Evolutionary conservation across 1,284 basidiomycete genomes (phyloP).

Genomic region (Waitea zeae): DNA sequence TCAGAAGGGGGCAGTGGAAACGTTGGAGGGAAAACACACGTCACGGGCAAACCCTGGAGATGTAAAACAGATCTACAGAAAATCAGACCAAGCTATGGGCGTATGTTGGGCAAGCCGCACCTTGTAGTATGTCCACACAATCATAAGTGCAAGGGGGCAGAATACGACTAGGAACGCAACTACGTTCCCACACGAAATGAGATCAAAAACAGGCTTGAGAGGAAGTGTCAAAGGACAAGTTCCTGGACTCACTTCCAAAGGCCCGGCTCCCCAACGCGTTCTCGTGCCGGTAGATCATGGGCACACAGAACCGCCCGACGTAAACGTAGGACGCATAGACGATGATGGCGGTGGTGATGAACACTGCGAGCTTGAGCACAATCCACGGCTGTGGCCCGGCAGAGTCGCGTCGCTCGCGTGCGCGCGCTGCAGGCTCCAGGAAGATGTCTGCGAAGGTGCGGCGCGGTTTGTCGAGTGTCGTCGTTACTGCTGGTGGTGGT

Average conservation of each 20-base stretch:
- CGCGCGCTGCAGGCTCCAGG: no score
- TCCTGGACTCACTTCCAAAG: constrained; percentile 35
- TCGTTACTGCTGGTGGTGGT: no score
- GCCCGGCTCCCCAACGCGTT: constrained; percentile 24
- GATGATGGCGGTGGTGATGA: constrained; percentile 32
- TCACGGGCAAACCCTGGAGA: constrained; percentile 54
- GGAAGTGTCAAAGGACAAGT: no score
- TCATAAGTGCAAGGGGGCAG: constrained; percentile 44
- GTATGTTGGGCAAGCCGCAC: no score
- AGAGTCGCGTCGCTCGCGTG: background rate
- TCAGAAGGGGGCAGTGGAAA: no score
- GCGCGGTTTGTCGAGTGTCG: no score
- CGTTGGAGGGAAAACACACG: constrained; percentile 17
- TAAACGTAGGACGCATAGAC: constrained; percentile 56
- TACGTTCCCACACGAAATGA: constrained; percentile 11
- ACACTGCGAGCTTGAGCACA: constrained; percentile 38
- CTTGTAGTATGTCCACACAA: constrained; percentile 54
- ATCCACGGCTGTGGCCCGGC: constrained; percentile 33
- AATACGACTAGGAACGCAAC: constrained; percentile 44
- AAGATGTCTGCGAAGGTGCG: no score
- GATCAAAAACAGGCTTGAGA: no score
- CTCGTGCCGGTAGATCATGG: constrained; percentile 31
- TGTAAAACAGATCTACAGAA: constrained; percentile 35
- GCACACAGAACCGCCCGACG: constrained; percentile 44
- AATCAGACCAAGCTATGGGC: no score